These are phyloP conservation scores for Trypanosoma mega DNA, from an alignment of 208 protist genomes.

Conservation along the genomic window DNA sequence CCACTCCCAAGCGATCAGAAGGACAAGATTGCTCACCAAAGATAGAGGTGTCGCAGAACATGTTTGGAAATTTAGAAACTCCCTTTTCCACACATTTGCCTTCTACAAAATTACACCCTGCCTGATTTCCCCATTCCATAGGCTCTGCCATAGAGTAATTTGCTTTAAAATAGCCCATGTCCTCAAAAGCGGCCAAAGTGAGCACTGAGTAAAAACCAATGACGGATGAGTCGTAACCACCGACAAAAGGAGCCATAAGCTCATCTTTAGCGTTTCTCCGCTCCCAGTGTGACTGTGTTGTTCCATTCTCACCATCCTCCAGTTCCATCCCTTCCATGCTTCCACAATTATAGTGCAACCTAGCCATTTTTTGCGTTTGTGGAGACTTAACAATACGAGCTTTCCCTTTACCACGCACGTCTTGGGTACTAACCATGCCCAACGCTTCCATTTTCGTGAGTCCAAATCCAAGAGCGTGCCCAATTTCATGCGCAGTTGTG, in stretches of 20 bases:
- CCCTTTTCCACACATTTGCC: slow-evolving; percentile 18
- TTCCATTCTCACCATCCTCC: slow-evolving; percentile 24
- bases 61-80: too few relatives aligned
- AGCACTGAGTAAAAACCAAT: not conserved
- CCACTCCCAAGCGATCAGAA: too few relatives aligned
- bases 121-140: slow-evolving; percentile 7
- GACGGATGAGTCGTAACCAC: not conserved
- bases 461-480: slow-evolving; percentile 20
- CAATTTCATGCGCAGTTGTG: slow-evolving; percentile 6
- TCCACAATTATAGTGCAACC: slow-evolving; percentile 16
- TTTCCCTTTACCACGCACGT: too few relatives aligned
- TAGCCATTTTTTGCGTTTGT: slow-evolving; percentile 2
- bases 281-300: slow-evolving; percentile 25
- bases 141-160: slow-evolving; percentile 11
- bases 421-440: slow-evolving; percentile 14
- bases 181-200: slow-evolving; percentile 19
- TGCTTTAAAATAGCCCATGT: slow-evolving; percentile 19
- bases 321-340: slow-evolving; percentile 25
- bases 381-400: slow-evolving; percentile 7
- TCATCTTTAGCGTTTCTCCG: slow-evolving; percentile 24
- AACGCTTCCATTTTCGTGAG: not conserved
- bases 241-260: slow-evolving; percentile 22
- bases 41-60: too few relatives aligned
- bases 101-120: slow-evolving; percentile 15
- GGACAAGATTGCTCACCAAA: too few relatives aligned